Evolutionary conservation across 225 moss, liverwort and hornwort species (phyloP).

Genomic region (Bryum argenteum): DNA sequence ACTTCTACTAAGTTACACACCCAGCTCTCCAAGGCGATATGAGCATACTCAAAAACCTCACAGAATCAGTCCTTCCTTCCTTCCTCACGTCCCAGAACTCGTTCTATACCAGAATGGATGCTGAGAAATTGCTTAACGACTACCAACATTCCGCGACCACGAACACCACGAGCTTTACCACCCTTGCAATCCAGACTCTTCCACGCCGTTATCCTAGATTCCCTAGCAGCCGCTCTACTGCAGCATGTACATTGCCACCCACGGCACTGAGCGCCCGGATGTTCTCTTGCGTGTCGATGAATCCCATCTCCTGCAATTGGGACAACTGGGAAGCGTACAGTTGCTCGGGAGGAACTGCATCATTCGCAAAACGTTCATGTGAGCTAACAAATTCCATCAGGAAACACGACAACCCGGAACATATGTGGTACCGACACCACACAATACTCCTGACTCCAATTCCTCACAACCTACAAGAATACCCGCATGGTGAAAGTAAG

Average conservation of each 20-base stretch:
- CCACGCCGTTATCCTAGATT: constrained; percentile 60
- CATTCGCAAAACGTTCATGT: constrained; percentile 13
- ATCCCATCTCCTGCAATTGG: constrained; percentile 98
- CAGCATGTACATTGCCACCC: constrained; percentile 92
- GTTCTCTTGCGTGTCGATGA: constrained; percentile 88
- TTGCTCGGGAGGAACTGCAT: constrained; percentile 80
- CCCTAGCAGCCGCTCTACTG: constrained; percentile 89
- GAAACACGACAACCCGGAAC: not conserved
- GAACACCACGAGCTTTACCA: constrained; percentile 20
- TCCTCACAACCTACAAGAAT: not conserved
- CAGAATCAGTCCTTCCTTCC: constrained; percentile 47
- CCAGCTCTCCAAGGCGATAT: constrained; percentile 55
- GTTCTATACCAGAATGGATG: constrained; percentile 36
- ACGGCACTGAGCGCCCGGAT: constrained; percentile 85
- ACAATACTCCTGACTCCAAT: not conserved
- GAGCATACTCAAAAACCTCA: constrained; percentile 44
- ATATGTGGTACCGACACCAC: not conserved
- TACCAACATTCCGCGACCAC: not conserved
- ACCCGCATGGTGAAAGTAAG: too few species aligned
- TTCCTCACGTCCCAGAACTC: constrained; percentile 32
- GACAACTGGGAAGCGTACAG: constrained; percentile 90
- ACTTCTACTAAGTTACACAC: constrained; percentile 66
- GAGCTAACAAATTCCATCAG: not conserved
- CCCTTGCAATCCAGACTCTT: not conserved
- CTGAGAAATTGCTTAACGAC: constrained; percentile 27